Evolutionary conservation across 2,329 filamentous ascomycete species (phyloP).

Genomic region (Colletotrichum phormii): DNA sequence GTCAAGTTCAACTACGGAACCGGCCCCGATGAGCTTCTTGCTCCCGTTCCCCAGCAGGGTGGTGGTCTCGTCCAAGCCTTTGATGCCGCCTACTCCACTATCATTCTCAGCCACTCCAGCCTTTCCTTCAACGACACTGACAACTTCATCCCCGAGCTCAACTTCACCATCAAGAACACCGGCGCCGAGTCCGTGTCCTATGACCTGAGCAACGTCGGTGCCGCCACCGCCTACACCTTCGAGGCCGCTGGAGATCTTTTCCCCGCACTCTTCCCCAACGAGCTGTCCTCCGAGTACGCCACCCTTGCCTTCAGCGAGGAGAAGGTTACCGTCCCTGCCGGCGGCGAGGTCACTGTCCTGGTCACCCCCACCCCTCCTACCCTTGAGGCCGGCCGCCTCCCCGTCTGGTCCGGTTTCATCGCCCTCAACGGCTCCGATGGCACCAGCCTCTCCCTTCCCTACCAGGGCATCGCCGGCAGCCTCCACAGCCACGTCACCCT

Average conservation of each 20-base stretch:
- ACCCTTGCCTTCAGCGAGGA: constrained; percentile 54
- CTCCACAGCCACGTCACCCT: constrained; percentile 51
- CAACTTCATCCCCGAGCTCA: constrained; percentile 59
- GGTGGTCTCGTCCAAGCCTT: constrained; percentile 70
- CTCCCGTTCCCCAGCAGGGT: constrained; percentile 71
- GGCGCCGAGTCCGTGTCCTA: constrained; percentile 62
- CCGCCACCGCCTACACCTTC: constrained; percentile 66
- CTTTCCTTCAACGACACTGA: constrained; percentile 74
- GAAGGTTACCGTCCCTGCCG: constrained; percentile 56
- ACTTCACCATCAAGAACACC: constrained; percentile 68
- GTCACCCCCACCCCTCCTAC: constrained; percentile 57
- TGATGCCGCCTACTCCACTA: constrained; percentile 66
- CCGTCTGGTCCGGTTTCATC: constrained; percentile 57
- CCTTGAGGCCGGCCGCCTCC: constrained; percentile 49
- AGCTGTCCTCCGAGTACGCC: constrained; percentile 54
- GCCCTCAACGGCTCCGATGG: constrained; percentile 54
- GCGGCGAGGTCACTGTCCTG: constrained; percentile 57
- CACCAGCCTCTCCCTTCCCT: constrained; percentile 51
- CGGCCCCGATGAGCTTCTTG: constrained; percentile 52
- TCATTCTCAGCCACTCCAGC: constrained; percentile 65
- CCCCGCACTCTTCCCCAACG: constrained; percentile 58
- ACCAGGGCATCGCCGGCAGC: constrained; percentile 53
- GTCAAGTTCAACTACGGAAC: constrained; percentile 60
- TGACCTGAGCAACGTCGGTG: constrained; percentile 60
- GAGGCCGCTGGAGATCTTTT: constrained; percentile 47